Evolutionary conservation across 2,329 filamentous ascomycete species (phyloP).

Genomic region (Pyricularia grisea): DNA sequence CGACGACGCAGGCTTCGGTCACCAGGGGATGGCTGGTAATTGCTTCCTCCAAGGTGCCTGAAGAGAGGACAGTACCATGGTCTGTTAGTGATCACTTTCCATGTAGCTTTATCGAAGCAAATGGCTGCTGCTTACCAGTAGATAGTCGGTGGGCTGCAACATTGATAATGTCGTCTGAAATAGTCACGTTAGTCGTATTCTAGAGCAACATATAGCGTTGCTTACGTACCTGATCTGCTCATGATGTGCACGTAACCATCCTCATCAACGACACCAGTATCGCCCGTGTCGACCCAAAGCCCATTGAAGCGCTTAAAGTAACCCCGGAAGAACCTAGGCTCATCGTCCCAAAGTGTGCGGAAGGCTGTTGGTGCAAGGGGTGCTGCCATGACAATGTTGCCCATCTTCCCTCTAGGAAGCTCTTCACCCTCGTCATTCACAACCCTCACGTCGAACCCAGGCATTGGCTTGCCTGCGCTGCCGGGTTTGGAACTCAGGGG

Average conservation of each 20-base stretch:
- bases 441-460: constrained; percentile 78
- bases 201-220: constrained; percentile 46
- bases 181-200: not conserved
- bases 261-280: constrained; percentile 76
- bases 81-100: not conserved
- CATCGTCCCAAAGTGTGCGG: constrained; percentile 76
- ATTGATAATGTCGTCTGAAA: constrained; percentile 77
- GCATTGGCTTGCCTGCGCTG: constrained; percentile 83
- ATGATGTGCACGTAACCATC: constrained; percentile 60
- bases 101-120: not conserved
- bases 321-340: constrained; percentile 74
- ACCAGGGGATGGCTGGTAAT: constrained; percentile 72
- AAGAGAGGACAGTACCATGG: not conserved
- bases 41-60: constrained; percentile 82
- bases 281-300: constrained; percentile 83
- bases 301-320: constrained; percentile 78
- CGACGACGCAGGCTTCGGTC: constrained; percentile 78
- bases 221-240: constrained; percentile 32
- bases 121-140: constrained; percentile 49
- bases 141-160: constrained; percentile 89
- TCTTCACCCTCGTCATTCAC: constrained; percentile 74
- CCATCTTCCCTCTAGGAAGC: constrained; percentile 65
- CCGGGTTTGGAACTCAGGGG: constrained; percentile 66
- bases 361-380: constrained; percentile 82
- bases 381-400: constrained; percentile 79